Base-by-base conservation (phyloP, 2,329 filamentous ascomycete species). In the Hyphodiscus sp. region DNA sequence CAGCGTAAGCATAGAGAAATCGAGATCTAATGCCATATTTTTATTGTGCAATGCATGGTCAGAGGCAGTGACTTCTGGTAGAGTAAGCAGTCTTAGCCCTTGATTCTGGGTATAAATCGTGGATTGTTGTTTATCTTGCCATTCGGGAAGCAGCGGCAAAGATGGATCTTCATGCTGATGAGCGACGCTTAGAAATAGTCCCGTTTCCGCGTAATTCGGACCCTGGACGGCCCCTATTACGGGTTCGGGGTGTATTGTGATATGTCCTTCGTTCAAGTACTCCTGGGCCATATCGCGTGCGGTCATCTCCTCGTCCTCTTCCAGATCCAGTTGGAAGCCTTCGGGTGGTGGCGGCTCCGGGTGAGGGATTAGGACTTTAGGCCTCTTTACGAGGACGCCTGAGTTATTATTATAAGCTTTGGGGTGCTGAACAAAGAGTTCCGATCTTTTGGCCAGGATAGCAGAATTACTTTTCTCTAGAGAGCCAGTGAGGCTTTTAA, bases 211-310 rank as follows among this genome's bases (percentile, higher is more conserved):
- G 60, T 85, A 85, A 2, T 68, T 66, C 0, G 76, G 74, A 1
- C 81, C 82, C 61, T 85, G 76, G 1, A 83, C 72, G 5, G 73
- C 78, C 26, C 81, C 81, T 26, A 83, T 67, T 6, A 72, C 71
- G 1, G 70, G 75, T 58, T 80, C 73, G 0, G 67, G 64, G 49
- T 74, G 70, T 0, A 76, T 55, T 1, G 64, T 55, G 0, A 85
- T 68, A 53, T 76, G 71, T 0, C 68, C 62, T 3, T 65, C 65
- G 1, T 66, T 58, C 0, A 85, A 57, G 23, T 69, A 73, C 7
- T 62, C 67, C 49, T 61, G 59, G 5, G 44, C 56, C 26, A 48
- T 38, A 10, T 33, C 26, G 15, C 23, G 20, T 15, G 45, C 45
- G 2, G 46, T 48, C 30, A 13, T 8, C 23, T 26, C 43, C 13